Evolutionary conservation across 2,329 filamentous ascomycete genomes (phyloP), one percentile per base, ranked within the genome.

Genomic region (Fusarium decemcellulare): DNA sequence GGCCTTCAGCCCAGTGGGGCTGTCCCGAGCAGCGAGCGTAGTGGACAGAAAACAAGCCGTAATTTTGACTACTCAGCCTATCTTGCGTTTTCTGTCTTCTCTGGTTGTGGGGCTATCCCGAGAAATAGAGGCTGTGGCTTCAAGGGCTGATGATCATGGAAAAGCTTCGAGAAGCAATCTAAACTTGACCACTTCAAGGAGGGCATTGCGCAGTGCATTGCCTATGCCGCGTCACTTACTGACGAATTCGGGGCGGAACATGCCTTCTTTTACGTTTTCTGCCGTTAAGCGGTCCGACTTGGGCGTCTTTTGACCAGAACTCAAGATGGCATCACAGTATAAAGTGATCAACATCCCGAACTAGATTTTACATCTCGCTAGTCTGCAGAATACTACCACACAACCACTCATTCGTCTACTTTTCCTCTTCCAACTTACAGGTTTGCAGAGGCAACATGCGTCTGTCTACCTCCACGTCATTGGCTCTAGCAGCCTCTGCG

Each of bases 401-500:
- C 9, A 44, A 23, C 23, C 18, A 44, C 16, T 18, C 18, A 44
- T 18, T 44, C 42, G 18, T 43, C 42, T 27, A 14, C 0, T 43
- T 4, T 12, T 14, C 16, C 11, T 43, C 12, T 8, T 4, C 23
- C 11, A 18, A 43, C 42, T 8, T 43, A 1, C 23, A n/a, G 5
- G 23, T 23, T 32, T 23, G 32, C 18, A 12, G n/a, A 30, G 12
- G 32, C 29, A 61, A 12, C 39, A 65, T 65, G 63, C 63, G 63
- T 30, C 59, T 54, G 52, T 65, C 51, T 11, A 46, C 58, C 11
- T 30, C 39, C 29, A 53, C 37, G 14, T 40, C 54, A 15, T 15
- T 55, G n/a, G 61, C 62, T 32, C 39, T 65, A 10, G 61, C 59
- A 15, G 63, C 61, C 12, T 39, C 67, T 11, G 65, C 60, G 30